A percentile compares a stretch with the other conserved stretches of the same genome.
These are phyloP conservation scores for Penicillium mononematosum DNA, from an alignment of 495 filamentous ascomycete species.

Conservation along the genomic window DNA sequence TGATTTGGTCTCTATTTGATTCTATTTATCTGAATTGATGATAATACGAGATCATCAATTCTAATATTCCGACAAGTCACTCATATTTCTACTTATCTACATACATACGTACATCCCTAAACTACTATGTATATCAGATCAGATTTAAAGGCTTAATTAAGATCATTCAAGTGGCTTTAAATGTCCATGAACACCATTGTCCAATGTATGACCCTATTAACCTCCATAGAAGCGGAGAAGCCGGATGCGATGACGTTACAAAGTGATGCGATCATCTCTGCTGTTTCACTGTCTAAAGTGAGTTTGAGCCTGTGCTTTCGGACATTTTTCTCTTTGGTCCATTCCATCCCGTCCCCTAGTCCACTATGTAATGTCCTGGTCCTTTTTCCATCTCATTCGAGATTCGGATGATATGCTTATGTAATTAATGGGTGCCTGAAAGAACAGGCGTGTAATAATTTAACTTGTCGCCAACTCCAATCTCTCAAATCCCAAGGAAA, in stretches of 20 bases:
- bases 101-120: not conserved
- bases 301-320: not conserved
- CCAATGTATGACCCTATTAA: not conserved
- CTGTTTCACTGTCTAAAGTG: not conserved
- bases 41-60: no score
- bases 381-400: not conserved
- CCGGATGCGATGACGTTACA: conserved; percentile 13
- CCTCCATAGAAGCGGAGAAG: conserved; percentile 4
- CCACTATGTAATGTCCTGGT: not conserved
- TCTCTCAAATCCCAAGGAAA: not conserved
- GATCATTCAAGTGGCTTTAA: no score
- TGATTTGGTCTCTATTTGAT: not conserved
- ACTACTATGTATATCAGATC: no score
- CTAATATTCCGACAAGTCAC: not conserved
- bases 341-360: not conserved
- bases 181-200: not conserved
- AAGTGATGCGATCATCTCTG: conserved; percentile 11
- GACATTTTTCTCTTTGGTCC: conserved; percentile 6
- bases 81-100: not conserved
- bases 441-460: not conserved
- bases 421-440: not conserved
- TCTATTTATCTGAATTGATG: not conserved
- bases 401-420: not conserved
- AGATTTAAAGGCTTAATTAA: no score
- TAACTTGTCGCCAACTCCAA: not conserved